These are phyloP conservation scores for Colletotrichum kahawae DNA, from an alignment of 2,329 filamentous ascomycete genomes.

Conservation along the genomic window DNA sequence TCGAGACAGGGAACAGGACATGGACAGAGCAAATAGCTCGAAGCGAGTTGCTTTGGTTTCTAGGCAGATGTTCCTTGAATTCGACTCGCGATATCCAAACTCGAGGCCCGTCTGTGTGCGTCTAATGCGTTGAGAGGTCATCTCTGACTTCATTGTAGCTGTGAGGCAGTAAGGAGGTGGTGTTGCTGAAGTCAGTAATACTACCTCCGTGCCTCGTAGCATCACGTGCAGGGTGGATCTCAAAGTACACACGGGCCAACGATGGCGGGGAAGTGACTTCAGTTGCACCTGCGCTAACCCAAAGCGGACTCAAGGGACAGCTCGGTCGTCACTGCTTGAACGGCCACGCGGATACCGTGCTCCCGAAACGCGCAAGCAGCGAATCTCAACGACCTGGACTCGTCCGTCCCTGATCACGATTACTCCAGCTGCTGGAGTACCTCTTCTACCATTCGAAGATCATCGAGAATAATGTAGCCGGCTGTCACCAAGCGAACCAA, in stretches of 20 bases:
- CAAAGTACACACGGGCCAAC: conserved; percentile 1
- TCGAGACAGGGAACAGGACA: not conserved
- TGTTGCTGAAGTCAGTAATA: not conserved
- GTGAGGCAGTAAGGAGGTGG: not conserved
- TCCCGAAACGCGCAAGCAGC: conserved; percentile 7
- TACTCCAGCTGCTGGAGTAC: not conserved
- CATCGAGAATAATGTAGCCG: conserved; percentile 2
- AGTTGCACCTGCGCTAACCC: not conserved
- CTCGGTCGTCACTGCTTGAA: conserved; percentile 8
- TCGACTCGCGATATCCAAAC: not conserved
- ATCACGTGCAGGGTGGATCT: not conserved
- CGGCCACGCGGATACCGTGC: conserved; percentile 3
- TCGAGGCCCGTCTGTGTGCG: not conserved
- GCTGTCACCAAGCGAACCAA: not conserved
- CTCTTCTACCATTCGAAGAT: not conserved
- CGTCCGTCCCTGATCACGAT: not conserved
- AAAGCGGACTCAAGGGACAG: not conserved
- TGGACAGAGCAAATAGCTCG: not conserved
- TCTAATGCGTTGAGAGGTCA: not conserved
- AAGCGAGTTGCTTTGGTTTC: not conserved
- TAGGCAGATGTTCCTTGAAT: not conserved
- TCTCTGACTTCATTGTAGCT: not conserved
- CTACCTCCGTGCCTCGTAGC: not conserved
- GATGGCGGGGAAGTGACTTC: not conserved
- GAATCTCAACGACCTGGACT: not conserved